Evolutionary conservation across 78 protist genomes (phyloP), one percentile per base, ranked within the genome.

Genomic region (Speleostelium caveatum): DNA sequence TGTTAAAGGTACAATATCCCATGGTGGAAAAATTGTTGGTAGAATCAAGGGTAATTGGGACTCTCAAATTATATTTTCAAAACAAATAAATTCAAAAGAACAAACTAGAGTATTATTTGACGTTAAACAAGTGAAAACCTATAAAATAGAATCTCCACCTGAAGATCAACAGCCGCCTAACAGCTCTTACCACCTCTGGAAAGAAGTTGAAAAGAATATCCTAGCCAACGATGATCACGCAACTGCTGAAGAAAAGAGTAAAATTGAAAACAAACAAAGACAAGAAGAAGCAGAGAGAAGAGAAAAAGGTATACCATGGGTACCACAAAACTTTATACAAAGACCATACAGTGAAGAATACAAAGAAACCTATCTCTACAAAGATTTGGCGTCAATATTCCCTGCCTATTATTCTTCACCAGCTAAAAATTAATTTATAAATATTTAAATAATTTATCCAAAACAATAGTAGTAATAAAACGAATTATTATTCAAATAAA

Each of bases 251-350:
- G 93, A 87, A 32, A 87, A 87, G 36, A 45, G 41, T 35, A 63
- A 62, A 30, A 74, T 87, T 17, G 93, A 87, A 62, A 67, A 87
- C 10, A 67, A 58, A 62, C 93, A 87, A 71, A 87, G 93, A 87
- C 58, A 51, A 21, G 93, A 75, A 33, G 93, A 75, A 22, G 49
- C 72, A 59, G 56, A 76, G 19, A 56, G 93, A 66, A 72, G 51
- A 49, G 86, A 87, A 26, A 75, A 42, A 22, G 71, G 71, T n/a
- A 68, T 56, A 22, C 19, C n/a, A 58, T 80, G 77, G 72, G 59
- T 68, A 32, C 89, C 89, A 16, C 30, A 49, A 26, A 72, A 58
- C 19, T 80, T 80, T 58, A 38, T 67, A 24, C 32, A 41, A 24
- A 51, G 28, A 68, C 49, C 32, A 2, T 5, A 62, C 17, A 19